Evolutionary conservation across 2,329 filamentous ascomycete genomes (phyloP).

Genomic region (Neurospora sp.): DNA sequence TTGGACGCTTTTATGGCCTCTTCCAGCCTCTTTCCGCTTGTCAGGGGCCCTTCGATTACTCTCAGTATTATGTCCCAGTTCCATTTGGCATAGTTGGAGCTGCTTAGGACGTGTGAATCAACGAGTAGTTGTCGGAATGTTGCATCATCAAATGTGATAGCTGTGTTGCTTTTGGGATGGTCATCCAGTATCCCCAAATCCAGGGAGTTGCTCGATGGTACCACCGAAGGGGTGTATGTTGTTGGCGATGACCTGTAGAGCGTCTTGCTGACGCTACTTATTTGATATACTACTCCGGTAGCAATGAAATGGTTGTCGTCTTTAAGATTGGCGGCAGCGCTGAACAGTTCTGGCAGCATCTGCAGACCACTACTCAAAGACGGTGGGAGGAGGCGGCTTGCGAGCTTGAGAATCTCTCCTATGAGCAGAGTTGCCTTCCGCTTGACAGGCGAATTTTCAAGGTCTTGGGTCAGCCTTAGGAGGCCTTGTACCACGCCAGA

Average conservation of each 20-base stretch:
- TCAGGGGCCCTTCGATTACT: slow-evolving; percentile 84
- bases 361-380: slow-evolving; percentile 78
- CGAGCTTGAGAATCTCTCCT: slow-evolving; percentile 82
- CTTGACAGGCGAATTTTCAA: slow-evolving; percentile 60
- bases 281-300: slow-evolving; percentile 89
- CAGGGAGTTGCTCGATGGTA: slow-evolving; percentile 34
- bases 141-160: slow-evolving; percentile 46
- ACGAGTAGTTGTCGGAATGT: slow-evolving; percentile 55
- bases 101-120: slow-evolving; percentile 78
- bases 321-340: slow-evolving; percentile 62
- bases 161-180: slow-evolving; percentile 39
- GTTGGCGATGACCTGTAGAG: slow-evolving; percentile 67
- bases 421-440: slow-evolving; percentile 85
- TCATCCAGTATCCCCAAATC: slow-evolving; percentile 45
- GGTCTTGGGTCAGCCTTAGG: slow-evolving; percentile 55
- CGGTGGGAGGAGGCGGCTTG: slow-evolving; percentile 73
- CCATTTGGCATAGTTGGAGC: slow-evolving; percentile 90
- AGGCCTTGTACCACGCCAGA: slow-evolving; percentile 59
- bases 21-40: slow-evolving; percentile 82
- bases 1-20: slow-evolving; percentile 93
- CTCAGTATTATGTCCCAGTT: slow-evolving; percentile 90
- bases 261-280: slow-evolving; percentile 92
- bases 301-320: slow-evolving; percentile 67
- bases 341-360: slow-evolving; percentile 75
- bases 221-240: slow-evolving; percentile 25